Conservation (phyloP, 306 rosid species). For the Trifolium repens region DNA sequence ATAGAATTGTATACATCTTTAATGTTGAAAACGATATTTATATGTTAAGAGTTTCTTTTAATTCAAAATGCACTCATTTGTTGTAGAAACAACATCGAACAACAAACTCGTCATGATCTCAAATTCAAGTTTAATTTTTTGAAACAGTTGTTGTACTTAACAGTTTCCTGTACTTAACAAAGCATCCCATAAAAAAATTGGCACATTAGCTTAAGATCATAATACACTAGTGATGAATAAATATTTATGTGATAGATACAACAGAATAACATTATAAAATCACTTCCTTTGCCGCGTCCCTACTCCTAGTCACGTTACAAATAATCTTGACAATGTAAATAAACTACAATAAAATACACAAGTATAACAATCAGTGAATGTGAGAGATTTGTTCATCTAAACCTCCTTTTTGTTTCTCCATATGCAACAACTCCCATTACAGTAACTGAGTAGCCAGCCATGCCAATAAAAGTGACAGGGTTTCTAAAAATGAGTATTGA, state of each 20-base stretch:
- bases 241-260: constrained; percentile 41
- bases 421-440: constrained; percentile 83
- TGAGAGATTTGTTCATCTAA: constrained; percentile 57
- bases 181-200: background rate
- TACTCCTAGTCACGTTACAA: constrained; percentile 46
- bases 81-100: background rate
- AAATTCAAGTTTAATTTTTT: background rate
- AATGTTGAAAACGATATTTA: background rate
- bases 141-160: background rate
- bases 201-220: background rate
- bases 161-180: constrained; percentile 24
- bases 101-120: constrained; percentile 15
- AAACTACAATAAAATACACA: constrained; percentile 44
- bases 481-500: constrained; percentile 94
- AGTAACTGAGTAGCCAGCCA: constrained; percentile 81
- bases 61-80: constrained; percentile 8
- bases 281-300: background rate
- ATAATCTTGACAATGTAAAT: constrained; percentile 43
- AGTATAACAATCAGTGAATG: constrained; percentile 26
- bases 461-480: constrained; percentile 87
- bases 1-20: background rate
- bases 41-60: background rate
- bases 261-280: constrained; percentile 35
- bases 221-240: constrained; percentile 35
- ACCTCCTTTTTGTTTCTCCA: constrained; percentile 93